phyloP scores from a whole-genome alignment of 2,329 filamentous ascomycete genomes.

The Dothideomycetidae sp. region DNA sequence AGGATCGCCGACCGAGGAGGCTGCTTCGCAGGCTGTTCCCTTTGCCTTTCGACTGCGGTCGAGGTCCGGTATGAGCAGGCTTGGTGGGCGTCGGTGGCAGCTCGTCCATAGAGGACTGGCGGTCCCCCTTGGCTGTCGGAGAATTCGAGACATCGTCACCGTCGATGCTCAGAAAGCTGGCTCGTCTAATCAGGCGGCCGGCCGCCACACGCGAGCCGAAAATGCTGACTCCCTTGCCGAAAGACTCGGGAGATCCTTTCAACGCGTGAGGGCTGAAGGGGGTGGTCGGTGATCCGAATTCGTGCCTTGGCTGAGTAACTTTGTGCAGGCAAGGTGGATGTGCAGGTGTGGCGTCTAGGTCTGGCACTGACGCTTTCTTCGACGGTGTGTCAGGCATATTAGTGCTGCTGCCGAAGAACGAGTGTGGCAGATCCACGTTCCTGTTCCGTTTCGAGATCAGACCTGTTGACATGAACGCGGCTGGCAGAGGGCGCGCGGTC shows the following conservation, averaged over 20 bases:
- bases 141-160: constrained; percentile 56
- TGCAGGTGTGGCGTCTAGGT: constrained; percentile 40
- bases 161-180: constrained; percentile 69
- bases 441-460: constrained; percentile 90
- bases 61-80: constrained; percentile 32
- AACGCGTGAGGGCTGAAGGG: constrained; percentile 56
- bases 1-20: constrained; percentile 33
- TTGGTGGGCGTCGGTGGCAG: constrained; percentile 93
- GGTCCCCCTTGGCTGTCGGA: constrained; percentile 40
- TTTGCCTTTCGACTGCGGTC: constrained; percentile 35
- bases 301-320: constrained; percentile 50
- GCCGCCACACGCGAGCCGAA: constrained; percentile 44
- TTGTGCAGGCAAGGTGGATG: constrained; percentile 42
- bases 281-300: constrained; percentile 67
- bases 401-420: constrained; percentile 39
- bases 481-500: constrained; percentile 58
- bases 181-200: constrained; percentile 37
- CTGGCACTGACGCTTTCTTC: constrained; percentile 71
- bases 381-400: constrained; percentile 89
- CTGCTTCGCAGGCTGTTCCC: constrained; percentile 38
- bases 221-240: constrained; percentile 48
- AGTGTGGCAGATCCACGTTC: constrained; percentile 49
- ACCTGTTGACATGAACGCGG: constrained; percentile 87
- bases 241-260: constrained; percentile 51
- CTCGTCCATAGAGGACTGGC: constrained; percentile 51